Base-by-base conservation (phyloP, 371 early-diverging fungal species). In the Mortierella sp. region DNA sequence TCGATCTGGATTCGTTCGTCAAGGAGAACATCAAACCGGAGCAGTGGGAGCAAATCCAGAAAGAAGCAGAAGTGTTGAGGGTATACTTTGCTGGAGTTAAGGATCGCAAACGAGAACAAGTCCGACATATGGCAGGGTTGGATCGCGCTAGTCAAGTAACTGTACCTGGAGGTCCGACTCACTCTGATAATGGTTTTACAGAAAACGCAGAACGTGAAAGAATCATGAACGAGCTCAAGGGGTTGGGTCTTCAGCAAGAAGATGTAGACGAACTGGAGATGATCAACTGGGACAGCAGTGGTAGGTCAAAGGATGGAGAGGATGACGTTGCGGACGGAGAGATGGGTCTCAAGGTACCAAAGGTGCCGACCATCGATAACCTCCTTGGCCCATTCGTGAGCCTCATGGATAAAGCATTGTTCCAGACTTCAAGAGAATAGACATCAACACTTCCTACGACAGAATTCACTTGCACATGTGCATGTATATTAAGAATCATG, bases 201-300 rank as follows among this genome's bases (percentile, higher is more conserved):
- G 18, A 3, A 43, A 47, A 39, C 49, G 30, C 26, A 30, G 66
- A 32, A 3, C 47, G 58, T 28, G 71, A 72, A 30, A 70, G 68
- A 24, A 39, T 76, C 6, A 35, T 67, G 0, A 65, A 51, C 20
- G 83, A 81, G 28, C 54, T 81, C 49, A 72, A 47, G 43, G 68
- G 67, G 16, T 37, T 76, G 11, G 83, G 83, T 4, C 8, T 81
- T 63, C 70, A 76, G 9, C 73, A 81, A 30, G 83, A 81, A 47
- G 83, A 81, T 40, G 68, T 76, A 1, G 83, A 81, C 52, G 83
- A 81, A 40, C 37, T 81, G 18, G 77, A 81, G 62, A 62, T 81
- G 73, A 70, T 81, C 26, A 72, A 70, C 26, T 72, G 62, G 30
- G 71, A 72, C 22, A 54, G 45, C 64, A 32, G 49, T n/a, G 20